phyloP scores from a whole-genome alignment of 2,329 filamentous ascomycete species.

The Monosporascus sp. region DNA sequence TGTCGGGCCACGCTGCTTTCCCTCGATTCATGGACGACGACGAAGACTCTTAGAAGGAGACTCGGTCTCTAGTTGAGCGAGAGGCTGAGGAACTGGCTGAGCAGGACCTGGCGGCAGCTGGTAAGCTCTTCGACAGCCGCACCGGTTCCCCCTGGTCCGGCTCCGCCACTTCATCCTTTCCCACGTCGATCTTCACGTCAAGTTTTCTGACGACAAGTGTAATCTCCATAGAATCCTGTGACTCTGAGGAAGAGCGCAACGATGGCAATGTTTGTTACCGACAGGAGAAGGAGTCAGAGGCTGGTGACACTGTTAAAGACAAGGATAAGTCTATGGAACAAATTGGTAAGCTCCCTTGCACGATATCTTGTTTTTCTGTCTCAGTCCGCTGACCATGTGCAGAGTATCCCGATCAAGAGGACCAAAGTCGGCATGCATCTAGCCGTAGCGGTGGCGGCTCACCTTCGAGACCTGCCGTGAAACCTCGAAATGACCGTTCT shows the following conservation, averaged over 20 bases:
- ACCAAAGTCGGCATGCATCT: constrained; percentile 4
- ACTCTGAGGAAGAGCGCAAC: constrained; percentile 14
- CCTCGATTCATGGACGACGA: constrained; percentile 5
- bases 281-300: constrained; percentile 11
- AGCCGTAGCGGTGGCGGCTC: neutral
- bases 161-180: constrained; percentile 15
- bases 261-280: constrained; percentile 10
- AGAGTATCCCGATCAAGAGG: constrained; percentile 18
- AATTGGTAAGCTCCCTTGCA: constrained; percentile 15
- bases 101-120: constrained; percentile 20
- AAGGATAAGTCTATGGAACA: constrained; percentile 4
- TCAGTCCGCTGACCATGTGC: constrained; percentile 1
- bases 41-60: constrained; percentile 10
- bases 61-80: constrained; percentile 11
- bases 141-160: constrained; percentile 8
- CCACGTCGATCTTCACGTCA: constrained; percentile 7
- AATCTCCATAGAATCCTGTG: constrained; percentile 24
- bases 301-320: constrained; percentile 1
- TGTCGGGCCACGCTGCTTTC: neutral
- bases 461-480: neutral
- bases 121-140: constrained; percentile 22
- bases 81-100: constrained; percentile 18
- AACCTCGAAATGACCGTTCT: neutral
- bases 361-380: neutral
- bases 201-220: constrained; percentile 19